Percentiles rank a stretch among this genome's conserved stretches.
Conservation (phyloP, 192 early-diverging fungal genomes). For the Coemansia sp. region DNA sequence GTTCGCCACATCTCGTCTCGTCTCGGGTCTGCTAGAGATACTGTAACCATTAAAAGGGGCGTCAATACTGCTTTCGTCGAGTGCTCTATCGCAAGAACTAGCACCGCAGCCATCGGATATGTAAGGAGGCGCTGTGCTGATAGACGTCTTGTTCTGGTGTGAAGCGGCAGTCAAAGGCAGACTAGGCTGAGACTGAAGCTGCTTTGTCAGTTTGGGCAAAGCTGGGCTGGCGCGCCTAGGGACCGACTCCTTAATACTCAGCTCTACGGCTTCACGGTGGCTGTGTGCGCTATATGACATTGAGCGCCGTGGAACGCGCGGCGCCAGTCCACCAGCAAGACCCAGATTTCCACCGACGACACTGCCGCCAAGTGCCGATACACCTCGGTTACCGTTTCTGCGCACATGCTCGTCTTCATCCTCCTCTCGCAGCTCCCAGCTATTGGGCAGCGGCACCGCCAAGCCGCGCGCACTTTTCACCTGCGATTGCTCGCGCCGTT, state of each 20-base stretch:
- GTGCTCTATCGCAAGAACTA: background rate
- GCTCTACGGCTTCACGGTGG: conserved; percentile 16
- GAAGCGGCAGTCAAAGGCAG: background rate
- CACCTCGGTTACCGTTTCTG: background rate
- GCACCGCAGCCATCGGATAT: background rate
- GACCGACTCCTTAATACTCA: conserved; percentile 11
- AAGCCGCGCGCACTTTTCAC: conserved; percentile 1
- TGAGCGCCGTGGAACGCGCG: conserved; percentile 31
- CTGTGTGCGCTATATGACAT: conserved; percentile 42
- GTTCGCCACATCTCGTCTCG: background rate
- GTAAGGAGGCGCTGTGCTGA: background rate
- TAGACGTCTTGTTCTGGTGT: background rate
- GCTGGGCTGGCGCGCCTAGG: background rate
- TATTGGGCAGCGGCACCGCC: conserved; percentile 1
- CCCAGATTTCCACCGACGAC: conserved; percentile 6
- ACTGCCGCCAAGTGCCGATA: conserved; percentile 6
- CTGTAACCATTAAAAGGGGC: background rate
- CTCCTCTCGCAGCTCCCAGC: conserved; percentile 44
- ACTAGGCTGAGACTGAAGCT: background rate
- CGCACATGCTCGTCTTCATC: conserved; percentile 40
- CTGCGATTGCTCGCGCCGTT: conserved; percentile 38
- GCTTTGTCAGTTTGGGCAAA: background rate
- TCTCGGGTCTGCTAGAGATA: background rate
- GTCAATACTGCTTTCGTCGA: background rate
- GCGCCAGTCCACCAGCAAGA: conserved; percentile 2